Evolutionary conservation across 1,284 basidiomycete species (phyloP).

Genomic region (Cutaneotrichosporon daszewskae): DNA sequence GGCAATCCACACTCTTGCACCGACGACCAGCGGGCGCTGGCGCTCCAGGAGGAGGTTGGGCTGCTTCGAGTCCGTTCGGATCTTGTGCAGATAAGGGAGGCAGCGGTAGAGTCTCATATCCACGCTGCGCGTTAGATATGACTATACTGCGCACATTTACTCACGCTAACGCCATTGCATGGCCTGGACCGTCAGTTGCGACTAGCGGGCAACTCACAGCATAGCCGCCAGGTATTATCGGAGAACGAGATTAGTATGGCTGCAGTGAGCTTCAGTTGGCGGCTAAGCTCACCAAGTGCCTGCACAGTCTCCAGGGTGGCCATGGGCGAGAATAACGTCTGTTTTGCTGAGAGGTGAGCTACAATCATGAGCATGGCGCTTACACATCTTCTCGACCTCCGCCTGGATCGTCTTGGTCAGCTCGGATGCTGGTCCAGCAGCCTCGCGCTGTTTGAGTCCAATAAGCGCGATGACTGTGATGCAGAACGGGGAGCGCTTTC

Average conservation of each 20-base stretch:
- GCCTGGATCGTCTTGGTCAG: conserved; percentile 3
- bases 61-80: conserved; percentile 11
- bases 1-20: conserved; percentile 27
- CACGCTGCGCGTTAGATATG: no score
- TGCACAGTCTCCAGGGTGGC: conserved; percentile 25
- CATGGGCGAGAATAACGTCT: conserved; percentile 27
- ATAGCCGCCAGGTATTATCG: conserved; percentile 28
- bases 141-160: no score
- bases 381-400: conserved; percentile 10
- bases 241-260: conserved; percentile 7
- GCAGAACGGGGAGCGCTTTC: conserved; percentile 25
- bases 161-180: conserved; percentile 27
- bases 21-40: conserved; percentile 15
- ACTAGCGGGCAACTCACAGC: no score
- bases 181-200: no score
- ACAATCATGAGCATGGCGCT: background rate
- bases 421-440: conserved; percentile 12
- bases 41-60: conserved; percentile 12
- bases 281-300: conserved; percentile 15
- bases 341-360: conserved; percentile 9
- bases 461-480: conserved; percentile 26
- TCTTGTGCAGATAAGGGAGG: conserved; percentile 24
- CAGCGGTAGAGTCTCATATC: conserved; percentile 33
- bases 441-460: conserved; percentile 12
- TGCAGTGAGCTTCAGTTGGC: background rate